Conservation (phyloP, 495 filamentous ascomycete species). For the Aspergillus baeticus region DNA sequence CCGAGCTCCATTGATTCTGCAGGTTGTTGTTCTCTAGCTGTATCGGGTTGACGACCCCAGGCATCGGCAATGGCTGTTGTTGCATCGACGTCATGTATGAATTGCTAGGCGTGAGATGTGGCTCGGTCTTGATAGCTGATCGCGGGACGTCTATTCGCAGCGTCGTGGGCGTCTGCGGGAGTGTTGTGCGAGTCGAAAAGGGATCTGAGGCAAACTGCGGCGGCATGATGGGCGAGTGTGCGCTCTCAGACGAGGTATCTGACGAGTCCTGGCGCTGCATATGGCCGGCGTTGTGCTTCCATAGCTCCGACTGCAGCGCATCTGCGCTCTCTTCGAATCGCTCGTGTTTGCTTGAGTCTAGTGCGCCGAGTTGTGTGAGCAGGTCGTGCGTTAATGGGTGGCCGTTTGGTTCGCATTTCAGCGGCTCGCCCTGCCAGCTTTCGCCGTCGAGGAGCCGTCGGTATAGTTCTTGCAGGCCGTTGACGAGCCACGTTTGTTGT, state of each 20-base stretch:
- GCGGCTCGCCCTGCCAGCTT: constrained; percentile 53
- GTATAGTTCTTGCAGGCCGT: constrained; percentile 62
- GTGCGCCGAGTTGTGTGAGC: constrained; percentile 55
- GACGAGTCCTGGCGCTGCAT: constrained; percentile 55
- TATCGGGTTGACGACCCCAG: constrained; percentile 41
- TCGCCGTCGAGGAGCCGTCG: constrained; percentile 47
- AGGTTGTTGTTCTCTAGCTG: constrained; percentile 27
- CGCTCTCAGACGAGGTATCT: constrained; percentile 51
- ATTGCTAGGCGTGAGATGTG: constrained; percentile 20
- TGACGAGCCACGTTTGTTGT: constrained; percentile 62
- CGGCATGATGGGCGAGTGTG: constrained; percentile 41
- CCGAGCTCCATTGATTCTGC: constrained; percentile 35
- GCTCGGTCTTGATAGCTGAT: constrained; percentile 31
- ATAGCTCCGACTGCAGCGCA: constrained; percentile 53
- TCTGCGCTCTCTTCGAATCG: constrained; percentile 59
- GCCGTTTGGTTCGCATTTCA: constrained; percentile 53
- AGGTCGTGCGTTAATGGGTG: constrained; percentile 67
- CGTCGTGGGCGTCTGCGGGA: constrained; percentile 37
- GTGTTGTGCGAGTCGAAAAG: constrained; percentile 26
- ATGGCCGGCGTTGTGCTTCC: constrained; percentile 45
- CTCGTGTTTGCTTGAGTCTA: constrained; percentile 51
- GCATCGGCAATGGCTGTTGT: constrained; percentile 29
- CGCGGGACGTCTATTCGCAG: constrained; percentile 14
- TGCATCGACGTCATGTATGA: constrained; percentile 24
- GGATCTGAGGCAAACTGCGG: constrained; percentile 39